Evolutionary conservation across 1,139 yeast species (phyloP), one percentile per base, ranked within the genome.

Genomic region (Nematodospora anomalae): DNA sequence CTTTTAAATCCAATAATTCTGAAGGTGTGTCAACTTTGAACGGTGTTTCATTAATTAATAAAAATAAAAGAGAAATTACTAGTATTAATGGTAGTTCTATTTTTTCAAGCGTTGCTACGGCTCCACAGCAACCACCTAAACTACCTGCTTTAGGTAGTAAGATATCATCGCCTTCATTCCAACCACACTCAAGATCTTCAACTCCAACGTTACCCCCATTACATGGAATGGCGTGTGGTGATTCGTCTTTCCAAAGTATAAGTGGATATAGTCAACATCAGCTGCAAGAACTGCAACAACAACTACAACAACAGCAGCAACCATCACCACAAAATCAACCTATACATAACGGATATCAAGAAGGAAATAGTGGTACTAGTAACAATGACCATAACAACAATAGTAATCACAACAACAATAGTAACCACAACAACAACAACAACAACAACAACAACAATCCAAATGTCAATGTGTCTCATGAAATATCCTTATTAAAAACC

Each of bases 401-500:
- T 30, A 43, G 47, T 23, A 44, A 42, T 35, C 38, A 40, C 34
- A 43, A 42, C 40, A 47, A 42, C 30, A 29, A 24, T 33, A 32
- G 16, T 12, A 33, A 12, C 34, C 14, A 4, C 29, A 33, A 29
- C 22, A 21, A 7, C 24, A 28, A 24, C 37, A 22, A 10, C 11
- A 30, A 15, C 22, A 21, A 6, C 25, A 29, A 11, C 11, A 32
- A 26, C 32, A 29, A 25, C 43, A 42, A 49, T 14, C 47, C 41
- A 26, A 41, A 42, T 15, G 42, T 31, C 13, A 33, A 36, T 16
- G 22, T 36, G 10, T 20, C 24, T n/a, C 76, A 71, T 46, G 81
- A 75, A 46, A 62, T 72, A 14, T 77, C 79, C 13, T 65, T 70
- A 30, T 65, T 88, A 42, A 76, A 79, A 45, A 85, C 95, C 0